Conservation (phyloP, 257 asterid genomes). For the Thymus quinquecostatus region DNA sequence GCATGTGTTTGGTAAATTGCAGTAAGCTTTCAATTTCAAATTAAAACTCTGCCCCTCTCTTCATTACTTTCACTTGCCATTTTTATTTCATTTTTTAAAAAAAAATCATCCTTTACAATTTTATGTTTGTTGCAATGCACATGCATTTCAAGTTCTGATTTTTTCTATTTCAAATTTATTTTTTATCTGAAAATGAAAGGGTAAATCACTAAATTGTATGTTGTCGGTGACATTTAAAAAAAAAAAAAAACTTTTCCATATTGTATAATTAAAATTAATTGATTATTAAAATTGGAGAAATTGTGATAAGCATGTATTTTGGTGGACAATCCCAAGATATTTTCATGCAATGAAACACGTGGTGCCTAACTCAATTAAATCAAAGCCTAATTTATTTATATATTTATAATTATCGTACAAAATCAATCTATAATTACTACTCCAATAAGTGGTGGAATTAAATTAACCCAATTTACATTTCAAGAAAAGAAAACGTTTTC, state of each 20-base stretch:
- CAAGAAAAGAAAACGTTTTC: neutral
- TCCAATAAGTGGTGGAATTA: neutral
- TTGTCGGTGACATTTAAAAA: too few species aligned
- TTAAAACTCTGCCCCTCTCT: neutral
- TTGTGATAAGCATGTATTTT: neutral
- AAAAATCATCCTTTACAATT: too few species aligned
- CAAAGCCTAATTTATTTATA: neutral
- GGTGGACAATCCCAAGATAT: constrained; percentile 10
- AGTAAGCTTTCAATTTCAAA: constrained; percentile 19
- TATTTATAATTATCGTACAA: neutral
- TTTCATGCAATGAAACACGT: constrained; percentile 6
- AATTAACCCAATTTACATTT: neutral
- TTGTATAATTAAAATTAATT: too few species aligned
- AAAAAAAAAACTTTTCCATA: too few species aligned
- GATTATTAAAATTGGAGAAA: too few species aligned
- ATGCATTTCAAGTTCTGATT: too few species aligned
- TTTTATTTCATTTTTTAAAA: neutral
- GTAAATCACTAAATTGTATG: too few species aligned
- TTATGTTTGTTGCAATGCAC: too few species aligned
- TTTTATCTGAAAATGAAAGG: too few species aligned
- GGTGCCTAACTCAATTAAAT: constrained; percentile 27
- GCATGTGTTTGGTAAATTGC: constrained; percentile 29
- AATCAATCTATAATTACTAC: too few species aligned
- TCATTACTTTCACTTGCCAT: neutral
- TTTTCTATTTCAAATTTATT: too few species aligned